A percentile compares a stretch with the other conserved stretches of the same genome.
Conservation (phyloP, 2,329 filamentous ascomycete species). For the Emydomyces testavorans region DNA sequence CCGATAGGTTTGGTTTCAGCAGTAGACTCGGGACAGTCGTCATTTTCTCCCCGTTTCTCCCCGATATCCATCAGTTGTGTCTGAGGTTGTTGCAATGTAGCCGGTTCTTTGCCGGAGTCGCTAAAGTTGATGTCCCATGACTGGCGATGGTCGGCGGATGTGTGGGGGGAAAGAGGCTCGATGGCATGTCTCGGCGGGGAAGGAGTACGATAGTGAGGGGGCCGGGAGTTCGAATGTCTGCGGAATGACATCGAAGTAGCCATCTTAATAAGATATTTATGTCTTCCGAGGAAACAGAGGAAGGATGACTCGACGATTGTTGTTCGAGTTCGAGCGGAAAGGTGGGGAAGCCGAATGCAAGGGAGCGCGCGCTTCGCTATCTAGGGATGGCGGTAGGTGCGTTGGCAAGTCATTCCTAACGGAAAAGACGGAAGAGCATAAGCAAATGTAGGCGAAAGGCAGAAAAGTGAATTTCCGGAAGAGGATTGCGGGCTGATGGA, state of each 20-base stretch:
- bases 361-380: slow-evolving; percentile 26
- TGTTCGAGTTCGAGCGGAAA: slow-evolving; percentile 27
- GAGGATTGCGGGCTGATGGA: neutral
- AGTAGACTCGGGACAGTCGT: neutral
- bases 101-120: slow-evolving; percentile 5
- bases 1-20: neutral
- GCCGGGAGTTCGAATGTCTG: slow-evolving; percentile 21
- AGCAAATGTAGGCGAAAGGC: neutral
- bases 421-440: slow-evolving; percentile 8
- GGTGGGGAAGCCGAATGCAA: slow-evolving; percentile 25
- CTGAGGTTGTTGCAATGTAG: slow-evolving; percentile 10
- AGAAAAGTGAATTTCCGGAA: neutral
- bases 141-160: slow-evolving; percentile 23
- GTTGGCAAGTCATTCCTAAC: slow-evolving; percentile 34
- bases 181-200: slow-evolving; percentile 38
- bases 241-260: slow-evolving; percentile 32
- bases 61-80: slow-evolving; percentile 16
- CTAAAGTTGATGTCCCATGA: slow-evolving; percentile 19
- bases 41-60: neutral
- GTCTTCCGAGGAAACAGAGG: neutral
- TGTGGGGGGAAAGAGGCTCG: slow-evolving; percentile 36
- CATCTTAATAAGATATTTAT: slow-evolving; percentile 21
- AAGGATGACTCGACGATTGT: neutral
- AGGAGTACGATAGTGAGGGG: slow-evolving; percentile 36
- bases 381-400: slow-evolving; percentile 29